Base-by-base conservation (phyloP, 169 alveolate genomes). In the Plasmodium cynomolgi region DNA sequence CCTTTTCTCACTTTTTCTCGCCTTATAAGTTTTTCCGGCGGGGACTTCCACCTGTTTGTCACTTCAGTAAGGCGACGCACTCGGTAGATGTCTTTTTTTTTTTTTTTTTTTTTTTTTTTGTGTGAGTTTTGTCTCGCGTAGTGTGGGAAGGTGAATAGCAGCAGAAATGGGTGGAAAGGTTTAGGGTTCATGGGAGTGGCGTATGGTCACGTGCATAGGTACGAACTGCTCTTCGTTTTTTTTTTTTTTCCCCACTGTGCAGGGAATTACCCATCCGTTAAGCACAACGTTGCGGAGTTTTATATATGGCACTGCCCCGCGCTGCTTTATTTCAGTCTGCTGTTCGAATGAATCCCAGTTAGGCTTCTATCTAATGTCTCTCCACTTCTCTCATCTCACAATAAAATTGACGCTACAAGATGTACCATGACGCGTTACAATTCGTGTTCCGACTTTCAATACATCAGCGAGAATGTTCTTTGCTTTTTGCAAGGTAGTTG, bases 401-500 rank as follows among this genome's bases (percentile, higher is more conserved):
- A 3, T 3, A 50, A 2, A 26, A n/a, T n/a, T 50, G 62, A 47
- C 62, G 26, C 62, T 17, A 50, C 62, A 50, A 68, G n/a, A 68
- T 26, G 37, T 9, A 68, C 31, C n/a, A 81, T 50, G 44, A 81
- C 68, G 86, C 86, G 62, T 41, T 84, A 73, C 72, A 73, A 54
- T 74, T 73, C 84, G 15, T n/a, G 23, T 20, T 13, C 13, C 56
- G 11, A 47, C 81, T 75, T 86, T 7, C 93, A 86, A 15, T 77
- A 75, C 58, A 86, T 86, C 39, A 86, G 85, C 41, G 44, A 75
- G 23, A 20, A 86, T 26, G 47, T 86, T 50, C 37, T 68, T 77
- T 86, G 93, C 81, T 77, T 86, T 37, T 20, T 86, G 81, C 77
- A 75, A 33, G 84, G 71, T 37, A 58, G 79, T 54, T 75, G 81